Base-by-base conservation (phyloP, 2,329 filamentous ascomycete species). In the Alternaria brassicicola region DNA sequence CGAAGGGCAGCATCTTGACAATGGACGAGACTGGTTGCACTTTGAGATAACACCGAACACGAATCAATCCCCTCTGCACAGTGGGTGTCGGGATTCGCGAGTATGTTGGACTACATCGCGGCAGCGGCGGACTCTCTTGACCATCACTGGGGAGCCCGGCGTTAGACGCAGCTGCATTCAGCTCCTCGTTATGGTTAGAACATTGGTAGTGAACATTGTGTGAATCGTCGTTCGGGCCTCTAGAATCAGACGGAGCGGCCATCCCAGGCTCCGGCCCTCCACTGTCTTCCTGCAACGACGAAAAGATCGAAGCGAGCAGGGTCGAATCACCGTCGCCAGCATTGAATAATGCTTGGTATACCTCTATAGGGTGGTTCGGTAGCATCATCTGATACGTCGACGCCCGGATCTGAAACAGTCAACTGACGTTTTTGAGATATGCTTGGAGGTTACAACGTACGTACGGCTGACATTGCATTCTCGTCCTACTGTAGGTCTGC, bases 401-500 rank as follows among this genome's bases (percentile, higher is more conserved):
- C 17, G 19, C 36, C 36, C 19, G 10, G 19, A 39, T 23, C 19
- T 39, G 19, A 19, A 15, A 23, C 36, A 23, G 12, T 39, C 36
- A 23, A 23, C 6, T 5, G 36, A 23, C 19, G 36, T 13, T 9
- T 15, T 39, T 10, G 36, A 13, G 19, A 39, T 15, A 12, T 39
- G 17, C 19, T 23, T 23, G 19, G 19, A 39, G 3, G 19, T 19
- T 39, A 39, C 6, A 33, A 47, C 8, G 19, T 13, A 23, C 31
- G 28, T 19, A 21, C 28, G 43, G 19, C 30, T 23, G 15, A 21
- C 9, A 17, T 7, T 33, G 30, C 13, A 35, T 35, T 33, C 17
- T 38, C 33, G n/a, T 41, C 26, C 65, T 67, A 74, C 51, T 75
- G 71, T 56, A 77, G 72, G 19, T 66, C 72, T 41, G 72, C 73